These are phyloP conservation scores for Podosphaera xanthii DNA, from an alignment of 2,329 filamentous ascomycete species.

Conservation along the genomic window DNA sequence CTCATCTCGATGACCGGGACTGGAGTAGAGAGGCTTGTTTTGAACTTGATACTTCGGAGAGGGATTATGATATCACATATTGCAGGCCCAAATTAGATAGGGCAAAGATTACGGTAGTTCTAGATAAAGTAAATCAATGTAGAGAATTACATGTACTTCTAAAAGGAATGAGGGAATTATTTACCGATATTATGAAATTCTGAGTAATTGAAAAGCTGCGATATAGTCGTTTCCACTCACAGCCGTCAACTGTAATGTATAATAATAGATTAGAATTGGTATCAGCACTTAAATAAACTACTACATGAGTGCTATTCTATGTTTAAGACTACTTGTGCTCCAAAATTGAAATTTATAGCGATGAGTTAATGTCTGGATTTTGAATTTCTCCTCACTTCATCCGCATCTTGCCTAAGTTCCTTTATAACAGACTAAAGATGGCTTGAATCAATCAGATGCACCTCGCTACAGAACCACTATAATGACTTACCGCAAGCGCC, in stretches of 20 bases:
- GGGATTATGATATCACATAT: conserved; percentile 69
- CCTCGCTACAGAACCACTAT: background rate
- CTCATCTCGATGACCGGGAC: conserved; percentile 64
- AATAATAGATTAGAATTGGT: too few relatives aligned
- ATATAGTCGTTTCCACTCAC: too few relatives aligned
- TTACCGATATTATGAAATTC: conserved; percentile 37
- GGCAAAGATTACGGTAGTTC: conserved; percentile 52
- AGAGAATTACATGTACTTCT: conserved; percentile 48
- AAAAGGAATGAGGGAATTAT: conserved; percentile 65
- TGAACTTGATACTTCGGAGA: conserved; percentile 57
- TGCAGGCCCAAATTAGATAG: conserved; percentile 62
- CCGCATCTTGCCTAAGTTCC: conserved; percentile 15
- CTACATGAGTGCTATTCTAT: too few relatives aligned
- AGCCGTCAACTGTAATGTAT: too few relatives aligned
- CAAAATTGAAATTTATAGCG: background rate
- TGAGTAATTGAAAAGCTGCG: conserved; percentile 2
- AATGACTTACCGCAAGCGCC: conserved; percentile 55
- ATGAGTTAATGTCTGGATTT: background rate
- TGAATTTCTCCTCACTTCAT: conserved; percentile 8
- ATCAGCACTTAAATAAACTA: too few relatives aligned
- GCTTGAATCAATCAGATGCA: conserved; percentile 4
- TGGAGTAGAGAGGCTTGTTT: conserved; percentile 87
- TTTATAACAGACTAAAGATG: conserved; percentile 13
- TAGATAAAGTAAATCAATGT: conserved; percentile 63
- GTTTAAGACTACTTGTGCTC: too few relatives aligned